Conservation (phyloP, 73 alveolate genomes). For the Paramecium biaurelia region DNA sequence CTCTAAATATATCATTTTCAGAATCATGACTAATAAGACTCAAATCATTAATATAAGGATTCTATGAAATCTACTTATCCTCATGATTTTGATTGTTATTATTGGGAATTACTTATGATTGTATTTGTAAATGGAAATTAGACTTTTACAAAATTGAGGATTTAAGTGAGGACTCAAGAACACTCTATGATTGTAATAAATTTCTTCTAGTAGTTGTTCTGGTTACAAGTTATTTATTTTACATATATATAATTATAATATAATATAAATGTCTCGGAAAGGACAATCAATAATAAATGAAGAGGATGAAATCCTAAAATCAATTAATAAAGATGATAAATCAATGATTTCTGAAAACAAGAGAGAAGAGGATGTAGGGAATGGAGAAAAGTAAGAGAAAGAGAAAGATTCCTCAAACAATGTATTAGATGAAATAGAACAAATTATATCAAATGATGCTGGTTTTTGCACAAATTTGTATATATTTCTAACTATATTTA, state of each 20-base stretch:
- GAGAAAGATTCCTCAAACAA: neutral
- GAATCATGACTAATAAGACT: slow-evolving; percentile 14
- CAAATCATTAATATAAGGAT: neutral
- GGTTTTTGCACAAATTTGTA: neutral
- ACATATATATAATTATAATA: neutral
- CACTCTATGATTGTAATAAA: neutral
- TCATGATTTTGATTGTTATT: neutral
- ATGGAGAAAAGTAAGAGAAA: neutral
- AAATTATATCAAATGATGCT: neutral
- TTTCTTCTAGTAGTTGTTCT: neutral
- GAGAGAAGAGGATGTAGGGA: neutral
- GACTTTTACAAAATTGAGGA: neutral
- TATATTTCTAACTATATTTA: neutral
- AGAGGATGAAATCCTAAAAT: neutral
- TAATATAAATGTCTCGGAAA: neutral
- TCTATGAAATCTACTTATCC: neutral
- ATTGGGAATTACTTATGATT: neutral
- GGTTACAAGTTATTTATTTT: neutral
- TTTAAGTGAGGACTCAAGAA: neutral
- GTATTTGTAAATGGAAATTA: neutral
- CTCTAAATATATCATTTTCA: slow-evolving; percentile 20
- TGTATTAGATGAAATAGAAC: slow-evolving; percentile 15
- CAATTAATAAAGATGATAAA: neutral
- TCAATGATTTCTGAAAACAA: neutral
- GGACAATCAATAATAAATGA: neutral